Base-by-base conservation (phyloP, 2,329 filamentous ascomycete species). In the Clonostachys byssicola region DNA sequence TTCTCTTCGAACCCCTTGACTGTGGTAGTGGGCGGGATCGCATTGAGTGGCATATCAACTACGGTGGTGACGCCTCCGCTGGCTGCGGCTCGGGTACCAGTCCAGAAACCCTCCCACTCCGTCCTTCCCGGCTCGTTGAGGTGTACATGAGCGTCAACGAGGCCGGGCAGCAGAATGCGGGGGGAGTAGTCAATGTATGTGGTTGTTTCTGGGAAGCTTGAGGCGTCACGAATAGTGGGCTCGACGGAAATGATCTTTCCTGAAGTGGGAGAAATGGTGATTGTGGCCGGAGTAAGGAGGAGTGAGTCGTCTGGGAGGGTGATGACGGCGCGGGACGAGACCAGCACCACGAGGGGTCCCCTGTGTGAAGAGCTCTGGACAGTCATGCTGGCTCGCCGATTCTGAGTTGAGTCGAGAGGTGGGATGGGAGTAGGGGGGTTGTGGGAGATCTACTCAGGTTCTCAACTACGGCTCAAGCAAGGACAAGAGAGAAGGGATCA, bases 71-170 rank as follows among this genome's bases (percentile, higher is more conserved):
- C 94, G 58, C 94, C 94, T 39, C 94, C 94, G 57, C 92, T 95
- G 12, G 94, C 94, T 5, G 94, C 94, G 34, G 94, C 94, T 57
- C 89, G 81, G 20, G 94, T 97, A 43, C 94, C 94, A 1, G 92
- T 96, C 74, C 86, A 88, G 74, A 99, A 99, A 12, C 94, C 94
- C 64, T 99, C 94, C 94, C 94, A 97, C 79, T 96, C 92, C 45
- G 92, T 96, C 48, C 94, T 82, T 40, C 94, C 94, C 1, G 94
- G 94, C 71, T 99, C 94, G 61, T 97, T 97, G 57, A 97, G 81
- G 71, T 99, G 94, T 36, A 99, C 94, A 65, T 99, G 94, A 35
- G 94, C 92, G 65, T 99, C 94, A 16, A 99, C 92, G 33, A 99
- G 76, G 17, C 94, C 94, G 0, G 94, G 94, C 34, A 97, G 77